Percentiles rank a stretch among this genome's conserved stretches.
Evolutionary conservation across 768 basidiomycete species (phyloP).

Genomic region (Boletus sp.): DNA sequence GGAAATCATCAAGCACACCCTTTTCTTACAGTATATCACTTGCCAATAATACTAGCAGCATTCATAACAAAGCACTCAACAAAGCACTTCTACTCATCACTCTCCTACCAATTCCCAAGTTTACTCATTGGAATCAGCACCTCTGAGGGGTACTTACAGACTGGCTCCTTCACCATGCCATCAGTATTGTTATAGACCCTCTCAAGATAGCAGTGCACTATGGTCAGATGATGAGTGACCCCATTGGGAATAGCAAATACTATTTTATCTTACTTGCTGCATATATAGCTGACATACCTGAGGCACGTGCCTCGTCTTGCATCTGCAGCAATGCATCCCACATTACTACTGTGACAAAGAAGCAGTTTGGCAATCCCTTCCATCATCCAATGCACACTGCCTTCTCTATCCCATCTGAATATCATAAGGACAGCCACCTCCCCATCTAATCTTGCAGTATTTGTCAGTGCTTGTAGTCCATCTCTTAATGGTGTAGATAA

Average conservation of each 20-base stretch:
- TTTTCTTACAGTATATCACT: background rate
- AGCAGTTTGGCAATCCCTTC: background rate
- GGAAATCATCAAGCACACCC: background rate
- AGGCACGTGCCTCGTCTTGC: background rate
- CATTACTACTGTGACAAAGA: background rate
- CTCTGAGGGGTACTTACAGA: background rate
- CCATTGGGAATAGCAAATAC: background rate
- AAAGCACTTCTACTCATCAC: background rate
- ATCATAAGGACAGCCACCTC: too few relatives aligned
- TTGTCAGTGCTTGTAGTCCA: background rate
- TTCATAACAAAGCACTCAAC: background rate
- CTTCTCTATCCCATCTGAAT: background rate
- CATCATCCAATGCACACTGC: background rate
- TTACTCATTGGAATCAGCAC: background rate
- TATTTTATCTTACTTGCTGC: background rate
- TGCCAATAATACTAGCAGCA: background rate
- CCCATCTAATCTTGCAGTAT: too few relatives aligned
- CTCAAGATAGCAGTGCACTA: background rate
- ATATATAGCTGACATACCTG: background rate
- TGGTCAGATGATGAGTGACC: background rate
- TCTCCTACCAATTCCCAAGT: background rate
- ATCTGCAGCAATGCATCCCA: background rate
- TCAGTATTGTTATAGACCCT: background rate
- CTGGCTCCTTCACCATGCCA: background rate
- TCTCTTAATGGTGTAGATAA: background rate